Percentiles rank a stretch among this genome's conserved stretches.
Evolutionary conservation across 306 rosid genomes (phyloP).

Genomic region (Betula pendula): DNA sequence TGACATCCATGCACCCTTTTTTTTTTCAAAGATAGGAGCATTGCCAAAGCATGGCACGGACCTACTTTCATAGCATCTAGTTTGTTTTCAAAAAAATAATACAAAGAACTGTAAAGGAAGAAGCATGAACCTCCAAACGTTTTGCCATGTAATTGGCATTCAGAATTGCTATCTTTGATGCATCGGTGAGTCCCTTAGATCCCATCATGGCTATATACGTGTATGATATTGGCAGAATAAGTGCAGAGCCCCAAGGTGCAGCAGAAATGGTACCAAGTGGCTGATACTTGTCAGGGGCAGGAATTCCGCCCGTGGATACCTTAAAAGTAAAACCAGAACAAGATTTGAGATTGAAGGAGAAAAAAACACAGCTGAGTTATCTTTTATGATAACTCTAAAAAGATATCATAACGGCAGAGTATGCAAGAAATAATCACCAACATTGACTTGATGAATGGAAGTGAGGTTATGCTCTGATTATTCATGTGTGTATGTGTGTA

Average conservation of each 20-base stretch:
- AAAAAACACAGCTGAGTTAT: neutral
- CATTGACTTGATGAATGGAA: neutral
- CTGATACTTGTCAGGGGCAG: slow-evolving; percentile 71
- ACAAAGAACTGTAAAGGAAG: slow-evolving; percentile 20
- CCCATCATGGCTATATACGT: slow-evolving; percentile 99
- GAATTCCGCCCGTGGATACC: slow-evolving; percentile 92
- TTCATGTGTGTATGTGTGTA: neutral
- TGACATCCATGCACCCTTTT: neutral
- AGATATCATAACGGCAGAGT: neutral
- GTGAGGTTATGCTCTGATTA: neutral
- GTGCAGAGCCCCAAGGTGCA: slow-evolving; percentile 99
- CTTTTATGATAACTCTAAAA: neutral
- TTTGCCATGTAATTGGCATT: slow-evolving; percentile 99
- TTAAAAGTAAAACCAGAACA: slow-evolving; percentile 20
- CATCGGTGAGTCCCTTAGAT: slow-evolving; percentile 89
- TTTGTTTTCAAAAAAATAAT: neutral
- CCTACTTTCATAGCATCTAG: neutral
- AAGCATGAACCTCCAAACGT: slow-evolving; percentile 76
- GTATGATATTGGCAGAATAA: slow-evolving; percentile 95
- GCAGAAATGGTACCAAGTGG: slow-evolving; percentile 97
- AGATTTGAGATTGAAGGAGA: slow-evolving; percentile 5
- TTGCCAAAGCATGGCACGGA: neutral
- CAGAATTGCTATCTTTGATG: slow-evolving; percentile 95
- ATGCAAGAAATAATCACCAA: neutral
- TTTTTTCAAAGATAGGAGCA: neutral